Evolutionary conservation across 2,329 filamentous ascomycete species (phyloP).

Genomic region (Aspergillus persii): DNA sequence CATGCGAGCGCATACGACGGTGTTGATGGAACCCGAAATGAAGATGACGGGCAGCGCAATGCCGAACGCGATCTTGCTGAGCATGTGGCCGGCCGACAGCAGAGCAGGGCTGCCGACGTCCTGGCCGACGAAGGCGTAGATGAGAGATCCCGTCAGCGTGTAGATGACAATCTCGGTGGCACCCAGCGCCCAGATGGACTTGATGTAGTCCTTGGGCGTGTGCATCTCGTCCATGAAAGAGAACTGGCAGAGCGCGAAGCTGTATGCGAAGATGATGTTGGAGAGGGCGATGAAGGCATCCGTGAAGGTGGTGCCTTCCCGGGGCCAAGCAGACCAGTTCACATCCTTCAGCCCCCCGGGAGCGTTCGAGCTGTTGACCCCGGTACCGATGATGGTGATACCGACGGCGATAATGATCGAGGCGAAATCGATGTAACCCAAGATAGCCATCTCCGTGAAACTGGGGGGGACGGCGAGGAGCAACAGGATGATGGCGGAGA

Average conservation of each 20-base stretch:
- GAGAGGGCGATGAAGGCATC: constrained; percentile 35
- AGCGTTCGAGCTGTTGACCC: constrained; percentile 24
- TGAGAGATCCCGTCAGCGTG: constrained; percentile 23
- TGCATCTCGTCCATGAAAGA: constrained; percentile 29
- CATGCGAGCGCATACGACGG: constrained; percentile 33
- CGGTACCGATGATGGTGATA: constrained; percentile 37
- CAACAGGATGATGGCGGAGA: constrained; percentile 40
- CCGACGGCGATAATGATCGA: constrained; percentile 36
- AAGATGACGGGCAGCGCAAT: constrained; percentile 36
- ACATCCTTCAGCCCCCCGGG: constrained; percentile 22
- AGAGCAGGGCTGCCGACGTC: constrained; percentile 34
- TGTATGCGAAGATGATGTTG: constrained; percentile 43
- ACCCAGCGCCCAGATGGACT: constrained; percentile 25
- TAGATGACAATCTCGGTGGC: constrained; percentile 23
- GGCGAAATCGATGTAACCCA: constrained; percentile 39
- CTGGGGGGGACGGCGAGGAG: constrained; percentile 34
- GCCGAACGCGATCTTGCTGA: constrained; percentile 34
- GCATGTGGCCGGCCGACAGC: constrained; percentile 24
- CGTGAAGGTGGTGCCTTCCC: constrained; percentile 30
- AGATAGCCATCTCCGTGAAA: constrained; percentile 38
- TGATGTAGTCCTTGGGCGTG: constrained; percentile 24
- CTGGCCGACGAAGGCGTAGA: constrained; percentile 35
- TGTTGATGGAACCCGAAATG: constrained; percentile 39
- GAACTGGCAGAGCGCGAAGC: constrained; percentile 38
- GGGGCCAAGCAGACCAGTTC: constrained; percentile 29